Percentiles rank a stretch among this genome's conserved stretches.
These are phyloP conservation scores for Rubroboletus satanas DNA, from an alignment of 768 basidiomycete genomes.

Conservation along the genomic window DNA sequence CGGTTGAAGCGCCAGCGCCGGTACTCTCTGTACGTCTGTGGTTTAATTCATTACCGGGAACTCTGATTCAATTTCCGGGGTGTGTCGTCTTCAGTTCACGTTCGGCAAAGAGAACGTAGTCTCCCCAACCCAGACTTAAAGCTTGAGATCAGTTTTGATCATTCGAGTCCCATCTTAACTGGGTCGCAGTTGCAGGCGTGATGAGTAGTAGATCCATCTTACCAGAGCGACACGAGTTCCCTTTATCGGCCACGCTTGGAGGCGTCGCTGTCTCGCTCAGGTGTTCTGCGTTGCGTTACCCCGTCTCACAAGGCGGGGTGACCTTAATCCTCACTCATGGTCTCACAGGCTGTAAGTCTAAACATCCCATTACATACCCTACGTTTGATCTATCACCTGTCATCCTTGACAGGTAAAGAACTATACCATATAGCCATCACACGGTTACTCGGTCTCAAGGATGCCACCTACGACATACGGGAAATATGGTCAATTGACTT, in stretches of 20 bases:
- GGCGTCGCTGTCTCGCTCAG: conserved; percentile 10
- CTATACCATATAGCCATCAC: conserved; percentile 23
- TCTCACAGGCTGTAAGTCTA: conserved; percentile 24
- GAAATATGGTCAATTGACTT: conserved; percentile 36
- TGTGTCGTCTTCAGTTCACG: neutral
- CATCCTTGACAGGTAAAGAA: conserved; percentile 24
- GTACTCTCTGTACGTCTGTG: neutral
- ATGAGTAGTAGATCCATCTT: conserved; percentile 2
- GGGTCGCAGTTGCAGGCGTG: neutral
- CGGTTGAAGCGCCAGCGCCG: neutral
- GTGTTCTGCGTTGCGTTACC: conserved; percentile 26
- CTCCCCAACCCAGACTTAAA: too few species aligned
- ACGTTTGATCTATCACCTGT: neutral
- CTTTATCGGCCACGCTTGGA: conserved; percentile 15
- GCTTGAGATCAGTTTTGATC: too few species aligned
- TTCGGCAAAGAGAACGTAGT: neutral
- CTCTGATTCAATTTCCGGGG: neutral
- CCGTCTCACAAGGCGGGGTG: conserved; percentile 21
- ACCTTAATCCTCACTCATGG: conserved; percentile 30
- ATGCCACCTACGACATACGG: conserved; percentile 19
- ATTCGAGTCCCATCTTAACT: too few species aligned
- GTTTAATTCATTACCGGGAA: too few species aligned
- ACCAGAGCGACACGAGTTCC: conserved; percentile 21
- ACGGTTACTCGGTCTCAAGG: conserved; percentile 14
- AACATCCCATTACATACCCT: neutral